Evolutionary conservation across 2,329 filamentous ascomycete genomes (phyloP).

Genomic region (Neofusicoccum parvum): DNA sequence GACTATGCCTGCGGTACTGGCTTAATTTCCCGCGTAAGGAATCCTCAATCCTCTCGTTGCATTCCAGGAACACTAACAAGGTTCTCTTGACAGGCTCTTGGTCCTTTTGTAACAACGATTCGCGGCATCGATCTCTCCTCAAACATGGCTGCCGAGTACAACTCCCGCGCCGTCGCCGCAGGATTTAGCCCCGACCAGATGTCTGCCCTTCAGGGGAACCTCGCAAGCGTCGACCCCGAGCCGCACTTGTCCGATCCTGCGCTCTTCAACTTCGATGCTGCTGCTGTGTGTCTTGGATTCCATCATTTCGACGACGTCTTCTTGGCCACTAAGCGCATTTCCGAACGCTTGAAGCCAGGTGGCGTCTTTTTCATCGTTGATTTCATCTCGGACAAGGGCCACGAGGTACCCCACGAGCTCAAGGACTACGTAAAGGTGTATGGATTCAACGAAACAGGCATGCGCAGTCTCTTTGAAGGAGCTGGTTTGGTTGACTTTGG

Average conservation of each 20-base stretch:
- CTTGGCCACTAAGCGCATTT: conserved; percentile 61
- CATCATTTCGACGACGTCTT: conserved; percentile 61
- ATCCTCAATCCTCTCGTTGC: neutral
- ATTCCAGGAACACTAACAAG: conserved; percentile 5
- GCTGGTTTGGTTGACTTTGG: conserved; percentile 63
- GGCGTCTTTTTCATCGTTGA: conserved; percentile 71
- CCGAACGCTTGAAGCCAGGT: conserved; percentile 63
- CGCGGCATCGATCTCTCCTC: conserved; percentile 71
- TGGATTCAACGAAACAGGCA: conserved; percentile 64
- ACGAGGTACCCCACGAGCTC: conserved; percentile 35
- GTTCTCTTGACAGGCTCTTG: conserved; percentile 53
- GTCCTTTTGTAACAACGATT: conserved; percentile 63
- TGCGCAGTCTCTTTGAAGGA: conserved; percentile 63
- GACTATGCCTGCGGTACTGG: conserved; percentile 80
- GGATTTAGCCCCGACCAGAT: conserved; percentile 27
- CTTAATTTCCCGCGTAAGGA: conserved; percentile 61
- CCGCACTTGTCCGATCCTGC: conserved; percentile 30
- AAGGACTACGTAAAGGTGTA: conserved; percentile 62
- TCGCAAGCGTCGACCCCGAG: conserved; percentile 34
- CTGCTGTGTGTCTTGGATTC: conserved; percentile 46
- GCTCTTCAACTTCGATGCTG: conserved; percentile 47
- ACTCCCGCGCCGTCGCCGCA: conserved; percentile 52
- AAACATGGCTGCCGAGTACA: conserved; percentile 71
- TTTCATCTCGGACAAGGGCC: conserved; percentile 50
- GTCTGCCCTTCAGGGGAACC: conserved; percentile 37